Evolutionary conservation across 805 yeast genomes (phyloP).

Genomic region (Saccharomycopsis microspora): DNA sequence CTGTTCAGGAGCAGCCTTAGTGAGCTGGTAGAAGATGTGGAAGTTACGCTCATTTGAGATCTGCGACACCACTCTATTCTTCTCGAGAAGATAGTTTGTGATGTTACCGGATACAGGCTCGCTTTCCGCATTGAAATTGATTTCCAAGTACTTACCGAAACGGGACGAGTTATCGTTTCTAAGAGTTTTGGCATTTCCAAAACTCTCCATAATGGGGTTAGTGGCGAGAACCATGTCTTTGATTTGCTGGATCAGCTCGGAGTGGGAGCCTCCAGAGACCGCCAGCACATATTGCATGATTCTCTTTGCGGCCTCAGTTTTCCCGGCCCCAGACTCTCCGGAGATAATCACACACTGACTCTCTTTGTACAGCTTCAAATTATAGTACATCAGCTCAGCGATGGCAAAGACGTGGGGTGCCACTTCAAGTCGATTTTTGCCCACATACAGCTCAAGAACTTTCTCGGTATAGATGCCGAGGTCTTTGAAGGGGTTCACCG

Average conservation of each 20-base stretch:
- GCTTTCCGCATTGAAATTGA: constrained; percentile 66
- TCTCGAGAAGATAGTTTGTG: constrained; percentile 87
- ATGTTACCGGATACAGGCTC: constrained; percentile 95
- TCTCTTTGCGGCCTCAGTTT: constrained; percentile 95
- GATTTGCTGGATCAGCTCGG: constrained; percentile 68
- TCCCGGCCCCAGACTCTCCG: constrained; percentile 97
- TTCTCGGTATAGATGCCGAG: constrained; percentile 87
- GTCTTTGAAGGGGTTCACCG: constrained; percentile 94
- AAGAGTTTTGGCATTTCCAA: constrained; percentile 89
- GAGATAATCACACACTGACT: constrained; percentile 96
- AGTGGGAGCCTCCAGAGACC: constrained; percentile 59
- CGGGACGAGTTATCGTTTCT: constrained; percentile 85
- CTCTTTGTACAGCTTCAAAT: constrained; percentile 87
- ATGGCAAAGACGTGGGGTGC: constrained; percentile 98
- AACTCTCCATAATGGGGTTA: constrained; percentile 81
- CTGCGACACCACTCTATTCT: constrained; percentile 95
- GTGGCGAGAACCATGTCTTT: constrained; percentile 98
- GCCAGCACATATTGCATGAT: constrained; percentile 95
- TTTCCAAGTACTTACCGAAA: constrained; percentile 90
- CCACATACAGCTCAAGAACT: constrained; percentile 65
- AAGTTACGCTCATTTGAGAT: constrained; percentile 87
- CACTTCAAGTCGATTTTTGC: constrained; percentile 88
- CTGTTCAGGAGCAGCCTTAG: constrained; percentile 78
- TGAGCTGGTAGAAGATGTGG: constrained; percentile 93
- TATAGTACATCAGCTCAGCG: constrained; percentile 94